Evolutionary conservation across 371 early-diverging fungal species (phyloP).

Genomic region (Apophysomyces elegans): DNA sequence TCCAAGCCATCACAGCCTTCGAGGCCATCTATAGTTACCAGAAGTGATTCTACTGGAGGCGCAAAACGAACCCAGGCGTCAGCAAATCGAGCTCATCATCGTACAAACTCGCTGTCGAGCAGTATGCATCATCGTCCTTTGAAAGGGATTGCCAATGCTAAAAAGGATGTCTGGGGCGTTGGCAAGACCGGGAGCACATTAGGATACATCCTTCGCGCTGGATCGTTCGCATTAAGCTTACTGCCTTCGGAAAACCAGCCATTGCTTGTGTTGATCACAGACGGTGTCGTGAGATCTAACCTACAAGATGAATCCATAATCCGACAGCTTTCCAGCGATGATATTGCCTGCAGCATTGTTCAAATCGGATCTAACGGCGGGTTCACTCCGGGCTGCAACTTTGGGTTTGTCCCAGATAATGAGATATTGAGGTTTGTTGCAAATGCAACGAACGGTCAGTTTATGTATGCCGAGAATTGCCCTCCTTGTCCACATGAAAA

Average conservation of each 20-base stretch:
- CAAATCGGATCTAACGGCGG: conserved; percentile 75
- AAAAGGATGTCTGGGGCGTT: conserved; percentile 64
- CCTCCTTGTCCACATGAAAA: conserved; percentile 17
- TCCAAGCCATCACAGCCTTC: not conserved
- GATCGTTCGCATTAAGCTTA: conserved; percentile 68
- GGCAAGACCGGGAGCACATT: conserved; percentile 62
- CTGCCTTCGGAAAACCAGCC: conserved; percentile 71
- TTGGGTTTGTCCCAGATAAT: conserved; percentile 89
- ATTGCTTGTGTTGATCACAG: conserved; percentile 77
- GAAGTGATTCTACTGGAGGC: not conserved
- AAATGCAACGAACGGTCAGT: conserved; percentile 76
- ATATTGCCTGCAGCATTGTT: conserved; percentile 75
- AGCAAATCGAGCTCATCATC: conserved; percentile 10
- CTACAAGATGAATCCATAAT: conserved; percentile 56
- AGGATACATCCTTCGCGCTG: conserved; percentile 70
- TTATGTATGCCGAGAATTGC: conserved; percentile 79
- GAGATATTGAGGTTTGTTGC: conserved; percentile 85
- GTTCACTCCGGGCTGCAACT: conserved; percentile 74
- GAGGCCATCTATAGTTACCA: not conserved
- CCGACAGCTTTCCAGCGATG: conserved; percentile 48
- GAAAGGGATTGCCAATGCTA: conserved; percentile 18
- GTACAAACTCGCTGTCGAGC: conserved; percentile 7
- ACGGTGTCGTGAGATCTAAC: conserved; percentile 81
- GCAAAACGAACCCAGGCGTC: not conserved
- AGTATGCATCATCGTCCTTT: conserved; percentile 9